Base-by-base conservation (phyloP, 164 flowering plant genomes). In the Cinnamomum micranthum region DNA sequence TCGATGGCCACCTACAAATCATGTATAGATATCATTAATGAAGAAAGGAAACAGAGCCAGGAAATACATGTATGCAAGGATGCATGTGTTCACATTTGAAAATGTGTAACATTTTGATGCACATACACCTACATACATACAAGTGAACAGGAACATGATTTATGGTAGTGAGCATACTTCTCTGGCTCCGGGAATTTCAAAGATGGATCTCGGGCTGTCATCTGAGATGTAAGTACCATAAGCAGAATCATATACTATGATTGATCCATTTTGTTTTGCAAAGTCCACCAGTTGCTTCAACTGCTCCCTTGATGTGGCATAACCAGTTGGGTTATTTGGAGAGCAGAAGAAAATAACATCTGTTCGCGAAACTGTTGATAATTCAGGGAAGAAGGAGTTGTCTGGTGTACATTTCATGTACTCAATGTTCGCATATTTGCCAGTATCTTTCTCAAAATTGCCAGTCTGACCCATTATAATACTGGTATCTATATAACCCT, bases 271-370 rank as follows among this genome's bases (percentile, higher is more conserved):
- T 23, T 80, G 75, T 75, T 75, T 87, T 1, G 97, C 94, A 72
- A 91, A 91, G 31, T 86, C 81, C 13, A 93, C 95, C n/a, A 95
- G 87, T 41, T 88, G 82, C 74, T 85, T 73, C 76, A 95, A 70
- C 77, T 95, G 99, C 50, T 86, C 69, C 71, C 88, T 60, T 7
- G 95, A 80, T 65, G 95, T 90, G 20, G 95, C 92, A 73, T 82
- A 73, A 25, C 99, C 97, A 58, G 99, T 93, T 55, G 97, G 99
- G 78, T 95, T 95, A 82, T 91, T 91, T 50, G 99, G 97, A 70
- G 97, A 92, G 81, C 97, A 92, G 75, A 95, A 91, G 85, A 95
- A 95, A 63, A 95, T 93, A 2, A 93, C 75, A 73, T 91, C 89
- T 4, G 97, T 86, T 63, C 85, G 81, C 58, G 90, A 28, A 65